These are phyloP conservation scores for Flaveria brownii DNA, from an alignment of 129 eudicot species.

Conservation along the genomic window DNA sequence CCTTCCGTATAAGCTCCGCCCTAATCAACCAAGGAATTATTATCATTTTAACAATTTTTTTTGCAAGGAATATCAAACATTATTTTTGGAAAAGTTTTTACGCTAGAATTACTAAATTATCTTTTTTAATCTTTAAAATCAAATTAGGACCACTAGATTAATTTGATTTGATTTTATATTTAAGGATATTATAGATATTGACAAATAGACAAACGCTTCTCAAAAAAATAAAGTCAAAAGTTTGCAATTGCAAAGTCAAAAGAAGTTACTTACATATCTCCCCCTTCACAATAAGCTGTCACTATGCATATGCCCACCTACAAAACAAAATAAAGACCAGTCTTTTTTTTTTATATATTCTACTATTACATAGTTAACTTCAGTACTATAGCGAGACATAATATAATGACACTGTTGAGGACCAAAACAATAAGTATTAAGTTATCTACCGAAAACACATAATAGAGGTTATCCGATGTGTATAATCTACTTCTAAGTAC, in stretches of 20 bases:
- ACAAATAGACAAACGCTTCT: constrained; percentile 12
- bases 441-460: too few species aligned
- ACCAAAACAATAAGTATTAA: background rate
- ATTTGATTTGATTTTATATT: background rate
- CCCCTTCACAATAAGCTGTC: constrained; percentile 86
- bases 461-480: too few species aligned
- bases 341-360: background rate
- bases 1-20: constrained; percentile 68
- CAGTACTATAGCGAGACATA: background rate
- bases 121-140: background rate
- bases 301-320: constrained; percentile 82
- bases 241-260: constrained; percentile 15
- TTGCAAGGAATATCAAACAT: background rate
- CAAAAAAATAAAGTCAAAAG: background rate
- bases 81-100: background rate
- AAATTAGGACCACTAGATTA: background rate
- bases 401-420: background rate
- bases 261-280: constrained; percentile 73
- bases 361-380: background rate
- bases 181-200: constrained; percentile 9
- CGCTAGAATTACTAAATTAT: background rate
- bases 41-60: background rate
- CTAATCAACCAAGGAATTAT: constrained; percentile 42
- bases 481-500: background rate
- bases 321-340: constrained; percentile 26